These are phyloP conservation scores for Pythium grandisporangium DNA, from an alignment of 352 stramenopile genomes.

Conservation along the genomic window DNA sequence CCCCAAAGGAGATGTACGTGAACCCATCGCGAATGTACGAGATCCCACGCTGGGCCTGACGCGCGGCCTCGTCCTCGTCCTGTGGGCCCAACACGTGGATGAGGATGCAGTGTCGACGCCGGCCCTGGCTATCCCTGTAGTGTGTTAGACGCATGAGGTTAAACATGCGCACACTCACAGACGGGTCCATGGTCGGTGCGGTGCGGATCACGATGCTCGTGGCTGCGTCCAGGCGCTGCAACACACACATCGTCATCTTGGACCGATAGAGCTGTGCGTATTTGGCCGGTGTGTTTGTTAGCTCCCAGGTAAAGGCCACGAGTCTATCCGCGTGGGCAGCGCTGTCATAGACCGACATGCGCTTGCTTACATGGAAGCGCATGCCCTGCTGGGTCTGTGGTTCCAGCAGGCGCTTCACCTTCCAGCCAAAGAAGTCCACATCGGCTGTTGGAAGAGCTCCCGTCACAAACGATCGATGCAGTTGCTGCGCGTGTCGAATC, in stretches of 20 bases:
- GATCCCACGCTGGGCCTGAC: conserved; percentile 19
- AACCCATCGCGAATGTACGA: conserved; percentile 25
- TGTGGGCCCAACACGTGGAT: conserved; percentile 20
- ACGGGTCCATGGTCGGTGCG: conserved; percentile 10
- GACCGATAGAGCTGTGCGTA: conserved; percentile 30
- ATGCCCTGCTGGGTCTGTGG: conserved; percentile 13
- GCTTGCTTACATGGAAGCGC: conserved; percentile 34
- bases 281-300: conserved; percentile 23
- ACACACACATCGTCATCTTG: conserved; percentile 19
- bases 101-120: conserved; percentile 18
- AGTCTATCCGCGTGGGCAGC: conserved; percentile 11
- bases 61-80: conserved; percentile 7
- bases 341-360: conserved; percentile 11
- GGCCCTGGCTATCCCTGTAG: conserved; percentile 16
- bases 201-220: conserved; percentile 31
- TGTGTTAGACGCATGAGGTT: conserved; percentile 28
- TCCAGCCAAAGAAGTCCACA: conserved; percentile 27
- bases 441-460: conserved; percentile 7
- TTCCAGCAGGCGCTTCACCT: conserved; percentile 20
- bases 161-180: conserved; percentile 12
- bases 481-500: conserved; percentile 14
- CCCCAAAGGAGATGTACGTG: conserved; percentile 32
- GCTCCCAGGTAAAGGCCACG: conserved; percentile 16
- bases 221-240: conserved; percentile 25
- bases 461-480: conserved; percentile 15